Conservation (phyloP, 2,329 filamentous ascomycete species). For the Phoma herbarum region DNA sequence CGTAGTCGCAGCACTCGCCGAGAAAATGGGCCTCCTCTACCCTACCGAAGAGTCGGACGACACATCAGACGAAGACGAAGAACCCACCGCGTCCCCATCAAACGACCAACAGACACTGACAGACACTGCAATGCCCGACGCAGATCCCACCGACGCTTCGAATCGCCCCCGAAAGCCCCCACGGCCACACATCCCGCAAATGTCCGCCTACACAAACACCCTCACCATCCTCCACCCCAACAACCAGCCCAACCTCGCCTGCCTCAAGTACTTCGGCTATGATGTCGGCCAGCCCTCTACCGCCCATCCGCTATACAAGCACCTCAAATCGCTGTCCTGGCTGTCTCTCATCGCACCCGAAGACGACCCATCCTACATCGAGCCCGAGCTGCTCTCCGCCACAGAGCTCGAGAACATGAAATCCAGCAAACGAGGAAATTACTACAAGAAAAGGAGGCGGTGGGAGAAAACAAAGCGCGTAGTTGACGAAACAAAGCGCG, state of each 20-base stretch:
- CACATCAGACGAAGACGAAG: conserved; percentile 28
- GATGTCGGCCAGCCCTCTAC: conserved; percentile 71
- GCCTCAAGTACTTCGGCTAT: conserved; percentile 90
- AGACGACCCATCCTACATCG: conserved; percentile 77
- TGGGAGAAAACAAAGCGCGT: conserved; percentile 78
- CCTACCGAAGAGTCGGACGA: conserved; percentile 50
- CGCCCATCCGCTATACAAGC: conserved; percentile 79
- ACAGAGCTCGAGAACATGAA: conserved; percentile 76
- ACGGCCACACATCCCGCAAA: conserved; percentile 57
- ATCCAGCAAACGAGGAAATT: conserved; percentile 80
- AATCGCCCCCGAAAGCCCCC: conserved; percentile 39
- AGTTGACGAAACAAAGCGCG: conserved; percentile 76
- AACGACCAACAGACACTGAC: conserved; percentile 1
- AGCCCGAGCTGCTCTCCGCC: conserved; percentile 67
- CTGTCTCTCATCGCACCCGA: conserved; percentile 84
- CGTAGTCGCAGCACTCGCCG: conserved; percentile 82
- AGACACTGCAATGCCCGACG: conserved; percentile 33
- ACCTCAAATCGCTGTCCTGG: conserved; percentile 88
- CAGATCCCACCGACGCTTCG: conserved; percentile 27
- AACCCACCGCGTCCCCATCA: conserved; percentile 3
- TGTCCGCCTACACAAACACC: conserved; percentile 76
- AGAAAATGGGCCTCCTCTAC: conserved; percentile 85
- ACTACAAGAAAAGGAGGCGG: conserved; percentile 86
- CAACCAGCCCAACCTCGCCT: conserved; percentile 84
- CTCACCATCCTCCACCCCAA: conserved; percentile 83